Percentiles rank a stretch among this genome's conserved stretches.
These are phyloP conservation scores for Acidiella bohemica DNA, from an alignment of 495 filamentous ascomycete species.

Conservation along the genomic window DNA sequence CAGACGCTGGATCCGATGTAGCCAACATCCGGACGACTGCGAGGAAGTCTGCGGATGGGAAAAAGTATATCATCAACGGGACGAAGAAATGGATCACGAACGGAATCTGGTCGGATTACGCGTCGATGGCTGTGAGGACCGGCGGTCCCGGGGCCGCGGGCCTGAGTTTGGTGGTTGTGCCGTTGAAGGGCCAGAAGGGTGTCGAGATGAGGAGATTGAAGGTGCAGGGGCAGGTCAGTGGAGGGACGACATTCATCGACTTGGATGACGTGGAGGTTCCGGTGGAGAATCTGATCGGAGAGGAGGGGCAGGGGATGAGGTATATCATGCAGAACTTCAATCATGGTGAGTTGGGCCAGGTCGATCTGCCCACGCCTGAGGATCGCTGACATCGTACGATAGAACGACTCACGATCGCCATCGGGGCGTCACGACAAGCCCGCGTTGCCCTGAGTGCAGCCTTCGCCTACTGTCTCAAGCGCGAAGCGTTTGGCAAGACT, in stretches of 20 bases:
- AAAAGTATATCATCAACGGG: conserved; percentile 58
- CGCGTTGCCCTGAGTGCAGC: conserved; percentile 52
- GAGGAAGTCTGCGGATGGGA: conserved; percentile 46
- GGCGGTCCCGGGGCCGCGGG: conserved; percentile 50
- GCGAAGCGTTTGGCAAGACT: conserved; percentile 63
- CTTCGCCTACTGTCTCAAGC: conserved; percentile 54
- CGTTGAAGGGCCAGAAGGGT: conserved; percentile 44
- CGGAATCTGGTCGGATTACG: conserved; percentile 60
- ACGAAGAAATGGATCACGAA: conserved; percentile 71
- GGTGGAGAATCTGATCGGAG: conserved; percentile 53
- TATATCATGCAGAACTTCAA: conserved; percentile 80
- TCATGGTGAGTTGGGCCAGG: no score
- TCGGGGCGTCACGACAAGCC: conserved; percentile 47
- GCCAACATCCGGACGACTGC: conserved; percentile 57
- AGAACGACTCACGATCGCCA: conserved; percentile 54
- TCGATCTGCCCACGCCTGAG: no score
- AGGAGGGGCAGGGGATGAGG: conserved; percentile 56
- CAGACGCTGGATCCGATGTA: conserved; percentile 57
- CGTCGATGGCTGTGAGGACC: conserved; percentile 64
- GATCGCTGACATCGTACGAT: no score
- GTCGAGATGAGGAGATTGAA: conserved; percentile 53
- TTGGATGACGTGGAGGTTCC: conserved; percentile 62
- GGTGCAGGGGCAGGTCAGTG: conserved; percentile 44
- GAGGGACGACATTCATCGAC: conserved; percentile 63
- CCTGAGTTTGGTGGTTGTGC: conserved; percentile 53